phyloP scores from a whole-genome alignment of 768 basidiomycete species.

The Termitomyces sp. region DNA sequence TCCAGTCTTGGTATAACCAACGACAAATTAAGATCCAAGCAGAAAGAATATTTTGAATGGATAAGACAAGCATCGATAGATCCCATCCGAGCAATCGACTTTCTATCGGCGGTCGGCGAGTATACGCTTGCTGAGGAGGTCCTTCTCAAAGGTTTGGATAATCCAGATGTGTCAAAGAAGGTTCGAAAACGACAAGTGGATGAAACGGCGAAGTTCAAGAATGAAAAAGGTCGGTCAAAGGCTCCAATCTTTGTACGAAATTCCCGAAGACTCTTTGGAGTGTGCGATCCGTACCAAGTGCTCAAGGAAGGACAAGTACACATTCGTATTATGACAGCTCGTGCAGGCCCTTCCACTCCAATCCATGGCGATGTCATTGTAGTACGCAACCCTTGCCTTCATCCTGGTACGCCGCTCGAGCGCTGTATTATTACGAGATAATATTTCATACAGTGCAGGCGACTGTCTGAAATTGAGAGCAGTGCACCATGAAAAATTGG shows the following conservation, averaged over 20 bases:
- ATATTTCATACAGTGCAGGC: slow-evolving; percentile 25
- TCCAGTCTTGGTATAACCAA: slow-evolving; percentile 56
- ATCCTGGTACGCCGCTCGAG: slow-evolving; percentile 40
- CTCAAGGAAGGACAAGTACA: slow-evolving; percentile 61
- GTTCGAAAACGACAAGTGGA: slow-evolving; percentile 39
- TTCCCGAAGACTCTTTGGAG: slow-evolving; percentile 57
- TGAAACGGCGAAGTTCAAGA: slow-evolving; percentile 46
- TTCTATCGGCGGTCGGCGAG: slow-evolving; percentile 45
- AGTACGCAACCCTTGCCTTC: slow-evolving; percentile 63
- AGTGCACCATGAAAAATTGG: slow-evolving; percentile 39
- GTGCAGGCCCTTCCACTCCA: slow-evolving; percentile 47
- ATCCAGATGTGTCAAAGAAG: slow-evolving; percentile 29
- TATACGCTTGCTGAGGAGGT: slow-evolving; percentile 45
- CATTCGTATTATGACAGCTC: slow-evolving; percentile 46
- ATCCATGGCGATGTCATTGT: slow-evolving; percentile 59
- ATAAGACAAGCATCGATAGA: slow-evolving; percentile 43
- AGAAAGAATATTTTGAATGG: slow-evolving; percentile 55
- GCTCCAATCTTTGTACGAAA: slow-evolving; percentile 57
- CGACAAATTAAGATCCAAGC: slow-evolving; percentile 48
- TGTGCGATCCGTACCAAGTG: slow-evolving; percentile 61
- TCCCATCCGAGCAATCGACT: slow-evolving; percentile 45
- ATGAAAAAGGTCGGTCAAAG: slow-evolving; percentile 44
- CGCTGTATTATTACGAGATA: neutral
- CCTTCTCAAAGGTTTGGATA: slow-evolving; percentile 49
- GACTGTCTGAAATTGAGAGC: slow-evolving; percentile 63